A percentile compares a stretch with the other conserved stretches of the same genome.
phyloP scores from a whole-genome alignment of 345 rosid genomes.

The Zanthoxylum bungeanum region DNA sequence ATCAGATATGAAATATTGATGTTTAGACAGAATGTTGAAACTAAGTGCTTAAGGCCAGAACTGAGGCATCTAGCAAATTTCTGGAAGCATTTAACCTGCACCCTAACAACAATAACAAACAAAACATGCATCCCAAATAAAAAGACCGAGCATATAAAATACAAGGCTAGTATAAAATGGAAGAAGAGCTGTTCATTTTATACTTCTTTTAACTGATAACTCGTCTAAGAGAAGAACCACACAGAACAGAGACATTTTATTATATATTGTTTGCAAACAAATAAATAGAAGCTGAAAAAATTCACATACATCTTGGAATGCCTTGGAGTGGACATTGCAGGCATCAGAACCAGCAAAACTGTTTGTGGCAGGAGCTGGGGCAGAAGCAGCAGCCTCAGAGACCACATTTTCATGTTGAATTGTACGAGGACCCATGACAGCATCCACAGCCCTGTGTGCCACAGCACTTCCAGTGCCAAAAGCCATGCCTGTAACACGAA shows the following conservation, averaged over 20 bases:
- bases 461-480: conserved; percentile 93
- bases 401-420: conserved; percentile 74
- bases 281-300: neutral
- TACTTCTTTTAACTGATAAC: neutral
- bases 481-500: conserved; percentile 64
- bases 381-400: conserved; percentile 48
- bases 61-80: neutral
- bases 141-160: neutral
- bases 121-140: too few relatives aligned
- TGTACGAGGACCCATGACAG: conserved; percentile 93
- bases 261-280: neutral
- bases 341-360: conserved; percentile 48
- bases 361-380: conserved; percentile 43
- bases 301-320: conserved; percentile 83
- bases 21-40: neutral
- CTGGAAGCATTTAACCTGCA: neutral
- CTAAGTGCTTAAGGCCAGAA: neutral
- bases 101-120: too few relatives aligned
- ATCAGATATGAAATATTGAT: too few relatives aligned
- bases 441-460: conserved; percentile 95
- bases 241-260: too few relatives aligned
- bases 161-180: too few relatives aligned
- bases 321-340: conserved; percentile 74
- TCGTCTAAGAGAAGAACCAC: neutral
- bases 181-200: neutral